A percentile compares a stretch with the other conserved stretches of the same genome.
Conservation (phyloP, 768 basidiomycete genomes). For the Paxillus ammoniavirescens region DNA sequence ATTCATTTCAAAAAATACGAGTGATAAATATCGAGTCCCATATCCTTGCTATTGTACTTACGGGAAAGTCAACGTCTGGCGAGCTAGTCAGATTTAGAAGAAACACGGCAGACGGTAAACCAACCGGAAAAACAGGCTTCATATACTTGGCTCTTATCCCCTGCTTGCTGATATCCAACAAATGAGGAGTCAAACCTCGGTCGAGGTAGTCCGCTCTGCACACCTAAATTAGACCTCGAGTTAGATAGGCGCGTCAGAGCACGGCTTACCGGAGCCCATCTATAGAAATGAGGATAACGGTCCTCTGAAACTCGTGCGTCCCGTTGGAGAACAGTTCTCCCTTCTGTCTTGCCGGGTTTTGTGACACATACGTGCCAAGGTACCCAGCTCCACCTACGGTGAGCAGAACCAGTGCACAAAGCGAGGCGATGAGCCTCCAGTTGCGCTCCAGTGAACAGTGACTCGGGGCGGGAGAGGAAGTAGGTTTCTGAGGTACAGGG, state of each 20-base stretch:
- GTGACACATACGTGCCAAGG: neutral
- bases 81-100: slow-evolving; percentile 7
- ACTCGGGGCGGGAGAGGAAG: neutral
- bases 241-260: neutral
- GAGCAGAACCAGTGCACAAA: slow-evolving; percentile 17
- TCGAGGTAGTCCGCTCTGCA: slow-evolving; percentile 84
- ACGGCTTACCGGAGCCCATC: slow-evolving; percentile 71
- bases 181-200: slow-evolving; percentile 79
- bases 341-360: neutral
- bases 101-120: slow-evolving; percentile 19
- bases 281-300: slow-evolving; percentile 82
- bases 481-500: neutral
- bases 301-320: slow-evolving; percentile 78
- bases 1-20: neutral
- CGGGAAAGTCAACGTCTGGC: slow-evolving; percentile 87
- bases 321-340: slow-evolving; percentile 65
- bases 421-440: slow-evolving; percentile 13
- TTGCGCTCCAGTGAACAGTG: neutral
- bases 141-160: slow-evolving; percentile 88
- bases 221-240: slow-evolving; percentile 1
- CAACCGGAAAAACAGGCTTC: slow-evolving; percentile 83
- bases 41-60: slow-evolving; percentile 38
- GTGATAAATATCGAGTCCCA: neutral
- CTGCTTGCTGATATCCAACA: slow-evolving; percentile 75
- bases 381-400: slow-evolving; percentile 11